Conservation (phyloP, 2,329 filamentous ascomycete genomes). For the Penicillium sp. region DNA sequence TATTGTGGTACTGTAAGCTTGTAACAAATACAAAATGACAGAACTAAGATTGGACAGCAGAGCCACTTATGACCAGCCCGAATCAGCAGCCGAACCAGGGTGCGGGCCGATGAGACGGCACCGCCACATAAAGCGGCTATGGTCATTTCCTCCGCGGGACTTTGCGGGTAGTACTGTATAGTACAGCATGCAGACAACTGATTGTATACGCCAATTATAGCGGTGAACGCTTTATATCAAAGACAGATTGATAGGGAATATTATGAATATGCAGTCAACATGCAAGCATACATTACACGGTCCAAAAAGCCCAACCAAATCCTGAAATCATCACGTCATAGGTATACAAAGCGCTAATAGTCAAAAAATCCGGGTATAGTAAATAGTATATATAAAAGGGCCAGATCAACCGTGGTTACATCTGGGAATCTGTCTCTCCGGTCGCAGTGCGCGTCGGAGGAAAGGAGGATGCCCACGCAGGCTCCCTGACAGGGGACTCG, state of each 20-base stretch:
- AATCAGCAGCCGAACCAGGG: neutral
- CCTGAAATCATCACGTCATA: conserved; percentile 16
- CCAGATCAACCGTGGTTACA: neutral
- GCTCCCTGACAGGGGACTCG: conserved; percentile 25
- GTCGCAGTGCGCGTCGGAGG: conserved; percentile 9
- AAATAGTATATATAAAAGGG: conserved; percentile 9
- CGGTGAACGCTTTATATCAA: neutral
- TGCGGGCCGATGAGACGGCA: conserved; percentile 19
- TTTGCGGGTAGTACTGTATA: conserved; percentile 4
- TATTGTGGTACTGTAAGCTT: neutral
- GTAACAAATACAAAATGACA: conserved; percentile 5
- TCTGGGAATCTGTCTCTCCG: conserved; percentile 8
- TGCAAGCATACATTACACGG: neutral
- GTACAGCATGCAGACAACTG: neutral
- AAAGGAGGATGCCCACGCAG: conserved; percentile 8
- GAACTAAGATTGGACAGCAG: neutral
- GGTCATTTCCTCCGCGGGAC: conserved; percentile 28
- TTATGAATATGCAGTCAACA: conserved; percentile 9
- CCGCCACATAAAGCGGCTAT: conserved; percentile 29
- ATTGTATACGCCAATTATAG: neutral
- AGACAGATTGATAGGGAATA: neutral
- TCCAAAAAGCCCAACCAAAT: conserved; percentile 13
- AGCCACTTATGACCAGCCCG: conserved; percentile 25
- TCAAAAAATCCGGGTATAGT: conserved; percentile 1
- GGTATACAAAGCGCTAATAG: conserved; percentile 18